Evolutionary conservation across 2,329 filamentous ascomycete genomes (phyloP).

Genomic region (Fusarium solani-melongenae): DNA sequence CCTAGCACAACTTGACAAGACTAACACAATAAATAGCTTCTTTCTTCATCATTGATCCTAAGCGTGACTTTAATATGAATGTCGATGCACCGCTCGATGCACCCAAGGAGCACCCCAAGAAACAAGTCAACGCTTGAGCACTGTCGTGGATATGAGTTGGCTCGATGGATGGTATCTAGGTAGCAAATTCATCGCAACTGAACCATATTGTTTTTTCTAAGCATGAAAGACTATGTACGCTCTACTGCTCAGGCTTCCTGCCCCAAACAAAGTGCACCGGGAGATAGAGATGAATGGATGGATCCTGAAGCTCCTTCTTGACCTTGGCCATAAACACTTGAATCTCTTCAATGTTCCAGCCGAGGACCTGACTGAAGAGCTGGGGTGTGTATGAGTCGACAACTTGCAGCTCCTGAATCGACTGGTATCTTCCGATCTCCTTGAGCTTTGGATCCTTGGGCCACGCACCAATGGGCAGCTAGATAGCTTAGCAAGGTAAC

Average conservation of each 20-base stretch:
- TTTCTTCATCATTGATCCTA: neutral
- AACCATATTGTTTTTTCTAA: neutral
- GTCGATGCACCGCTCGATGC: neutral
- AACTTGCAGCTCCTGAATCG: constrained; percentile 25
- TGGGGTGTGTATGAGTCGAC: constrained; percentile 34
- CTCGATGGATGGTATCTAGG: neutral
- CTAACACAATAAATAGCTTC: neutral
- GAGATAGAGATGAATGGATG: constrained; percentile 31
- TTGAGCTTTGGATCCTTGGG: constrained; percentile 10
- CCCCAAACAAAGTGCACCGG: constrained; percentile 33
- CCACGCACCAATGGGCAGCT: constrained; percentile 30
- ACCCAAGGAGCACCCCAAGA: neutral
- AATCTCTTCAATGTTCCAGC: constrained; percentile 31
- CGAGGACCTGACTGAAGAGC: constrained; percentile 25
- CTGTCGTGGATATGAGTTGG: neutral
- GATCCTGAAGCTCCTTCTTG: constrained; percentile 35
- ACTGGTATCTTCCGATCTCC: constrained; percentile 27
- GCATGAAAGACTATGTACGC: neutral
- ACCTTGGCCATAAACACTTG: constrained; percentile 34
- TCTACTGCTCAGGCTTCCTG: constrained; percentile 10
- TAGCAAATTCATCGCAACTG: neutral
- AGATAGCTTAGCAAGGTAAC: neutral
- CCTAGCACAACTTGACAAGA: neutral
- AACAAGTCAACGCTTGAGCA: neutral
- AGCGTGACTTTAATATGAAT: neutral